Evolutionary conservation across 2,329 filamentous ascomycete genomes (phyloP), one percentile per base, ranked within the genome.

Genomic region (Penicillium vulpinum): DNA sequence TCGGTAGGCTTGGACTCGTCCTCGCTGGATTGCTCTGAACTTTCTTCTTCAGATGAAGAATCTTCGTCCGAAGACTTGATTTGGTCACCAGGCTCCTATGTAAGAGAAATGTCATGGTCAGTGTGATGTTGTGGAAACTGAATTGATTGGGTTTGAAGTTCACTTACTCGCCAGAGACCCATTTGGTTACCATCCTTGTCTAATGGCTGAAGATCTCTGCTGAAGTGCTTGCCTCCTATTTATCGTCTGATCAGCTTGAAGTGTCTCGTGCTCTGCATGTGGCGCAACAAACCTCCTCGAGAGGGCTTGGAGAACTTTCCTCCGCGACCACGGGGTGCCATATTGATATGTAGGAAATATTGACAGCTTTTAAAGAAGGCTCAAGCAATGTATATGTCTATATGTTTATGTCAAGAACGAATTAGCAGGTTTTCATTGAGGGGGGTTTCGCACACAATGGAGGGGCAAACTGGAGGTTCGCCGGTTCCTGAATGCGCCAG

Each of bases 301-400:
- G 91, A 92, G 66, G 89, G 91, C 81, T 97, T 97, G 80, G 87
- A 90, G 77, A 93, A 96, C 80, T 97, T 97, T 77, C 92, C 91
- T 69, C 89, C 92, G 73, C 92, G 89, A 67, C 91, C 92, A 73
- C 91, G 74, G 58, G 76, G 76, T 39, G 77, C 68, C 76, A 79
- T 79, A 28, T 57, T 65, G 56, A 51, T 22, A 41, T 39, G 48
- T 44, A 26, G 21, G 38, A 50, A 36, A 51, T 29, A 36, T 41
- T 18, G 33, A 35, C 24, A 55, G 35, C 28, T 13, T 48, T 36
- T 6, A 16, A 49, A 46, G 8, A 5, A 28, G 15, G 44, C 18
- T 47, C 5, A 16, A 26, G 26, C 31, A 44, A 28, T 48, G 28
- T 26, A 29, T 47, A 50, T 15, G n/a, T 39, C 40, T 29, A 28